A percentile compares a stretch with the other conserved stretches of the same genome.
These are phyloP conservation scores for Fusarium citri DNA, from an alignment of 2,329 filamentous ascomycete species.

Conservation along the genomic window DNA sequence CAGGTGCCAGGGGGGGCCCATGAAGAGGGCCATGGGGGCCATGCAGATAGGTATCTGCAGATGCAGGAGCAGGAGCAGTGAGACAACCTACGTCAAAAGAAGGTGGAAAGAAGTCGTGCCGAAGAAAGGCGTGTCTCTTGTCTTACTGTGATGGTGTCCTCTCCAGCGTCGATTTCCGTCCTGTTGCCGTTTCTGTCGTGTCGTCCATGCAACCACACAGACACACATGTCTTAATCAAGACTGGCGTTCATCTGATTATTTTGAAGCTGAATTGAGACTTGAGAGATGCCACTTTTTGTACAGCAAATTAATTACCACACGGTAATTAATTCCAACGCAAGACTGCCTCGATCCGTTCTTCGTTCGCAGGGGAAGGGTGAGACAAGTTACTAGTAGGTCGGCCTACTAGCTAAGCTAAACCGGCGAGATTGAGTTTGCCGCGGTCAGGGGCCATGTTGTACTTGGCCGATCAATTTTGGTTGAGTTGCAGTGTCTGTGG, in stretches of 20 bases:
- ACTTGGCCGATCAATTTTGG: constrained; percentile 12
- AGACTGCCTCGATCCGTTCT: background rate
- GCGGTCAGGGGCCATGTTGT: constrained; percentile 1
- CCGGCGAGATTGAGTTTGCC: constrained; percentile 16
- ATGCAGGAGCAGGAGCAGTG: constrained; percentile 25
- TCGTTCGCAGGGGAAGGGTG: background rate
- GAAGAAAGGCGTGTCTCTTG: constrained; percentile 10
- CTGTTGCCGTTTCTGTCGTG: constrained; percentile 26
- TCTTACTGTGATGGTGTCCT: constrained; percentile 27
- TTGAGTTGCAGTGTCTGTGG: constrained; percentile 1
- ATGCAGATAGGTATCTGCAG: constrained; percentile 22
- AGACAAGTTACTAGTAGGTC: background rate
- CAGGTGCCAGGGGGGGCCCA: constrained; percentile 2
- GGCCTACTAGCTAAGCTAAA: background rate
- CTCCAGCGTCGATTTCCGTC: constrained; percentile 34
- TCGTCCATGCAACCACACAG: constrained; percentile 33
- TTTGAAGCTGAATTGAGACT: background rate
- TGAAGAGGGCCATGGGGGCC: background rate
- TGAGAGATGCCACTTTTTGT: constrained; percentile 3
- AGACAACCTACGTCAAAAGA: constrained; percentile 37
- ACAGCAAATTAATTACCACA: constrained; percentile 4
- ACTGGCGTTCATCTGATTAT: constrained; percentile 1
- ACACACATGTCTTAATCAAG: constrained; percentile 32
- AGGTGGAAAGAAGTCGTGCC: constrained; percentile 17
- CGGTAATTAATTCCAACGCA: background rate